Evolutionary conservation across 306 rosid genomes (phyloP), one percentile per base, ranked within the genome.

Genomic region (Quercus variabilis): DNA sequence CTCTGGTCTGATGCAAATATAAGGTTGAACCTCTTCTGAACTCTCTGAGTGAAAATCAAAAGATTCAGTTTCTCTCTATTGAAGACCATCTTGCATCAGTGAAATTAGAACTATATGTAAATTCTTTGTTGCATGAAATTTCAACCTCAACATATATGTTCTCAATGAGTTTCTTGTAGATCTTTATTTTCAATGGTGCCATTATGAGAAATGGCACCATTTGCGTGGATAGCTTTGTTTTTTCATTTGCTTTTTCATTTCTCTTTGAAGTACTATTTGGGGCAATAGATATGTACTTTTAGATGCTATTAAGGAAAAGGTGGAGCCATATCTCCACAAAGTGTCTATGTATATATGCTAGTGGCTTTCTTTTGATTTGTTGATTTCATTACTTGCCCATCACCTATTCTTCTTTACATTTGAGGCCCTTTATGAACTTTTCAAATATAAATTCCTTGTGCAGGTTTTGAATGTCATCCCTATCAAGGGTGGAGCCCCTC

Each of bases 381-480:
- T 51, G 1, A 52, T 60, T 60, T 59, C 10, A 17, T 28, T 49
- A 49, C 54, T 46, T 49, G 54, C 54, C 54, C 54, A 49, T 49
- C 54, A 12, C 54, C 54, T 49, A 49, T 11, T 49, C 54, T 49
- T 11, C 17, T 12, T 49, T 49, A 49, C 54, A 49, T 49, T 49
- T 49, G 54, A 49, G 54, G 41, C 20, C 43, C 25, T 63, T 7
- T 5, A 1, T 63, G 20, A 17, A 33, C 35, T 26, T 26, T 5
- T 62, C 17, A 49, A 49, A 49, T 25, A 3, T 26, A 12, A 10
- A 23, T 69, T 75, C 62, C 54, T 15, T 19, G 52, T 78, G 81
- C 82, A 91, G 96, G 94, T 91, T 74, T 81, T 81, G 19, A 92
- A 85, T 82, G 76, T 92, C 82, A 73, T 94, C 77, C 97, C 97